Conservation (phyloP, 148 eudicot genomes). For the Simmondsia chinensis region DNA sequence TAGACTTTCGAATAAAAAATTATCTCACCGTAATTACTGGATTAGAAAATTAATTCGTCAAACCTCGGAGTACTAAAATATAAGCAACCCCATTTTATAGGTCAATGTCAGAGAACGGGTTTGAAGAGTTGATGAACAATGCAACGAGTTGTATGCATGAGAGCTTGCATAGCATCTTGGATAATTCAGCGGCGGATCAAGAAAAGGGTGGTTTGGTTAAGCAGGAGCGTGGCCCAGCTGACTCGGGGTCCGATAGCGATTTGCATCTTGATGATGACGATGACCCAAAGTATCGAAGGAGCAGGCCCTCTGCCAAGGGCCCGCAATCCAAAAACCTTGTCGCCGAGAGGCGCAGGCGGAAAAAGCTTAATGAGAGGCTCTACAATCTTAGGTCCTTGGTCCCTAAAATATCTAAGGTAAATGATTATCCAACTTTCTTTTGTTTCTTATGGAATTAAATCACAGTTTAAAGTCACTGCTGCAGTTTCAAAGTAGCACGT, state of each 20-base stretch:
- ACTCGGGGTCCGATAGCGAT: conserved; percentile 70
- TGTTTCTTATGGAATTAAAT: too few relatives aligned
- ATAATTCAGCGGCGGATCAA: conserved; percentile 6
- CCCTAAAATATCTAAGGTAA: conserved; percentile 89
- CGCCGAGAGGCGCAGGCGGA: conserved; percentile 90
- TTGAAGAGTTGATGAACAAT: conserved; percentile 28
- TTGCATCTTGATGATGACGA: conserved; percentile 73
- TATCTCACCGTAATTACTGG: too few relatives aligned
- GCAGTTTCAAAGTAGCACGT: too few relatives aligned
- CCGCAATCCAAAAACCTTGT: conserved; percentile 72
- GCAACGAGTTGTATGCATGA: conserved; percentile 7
- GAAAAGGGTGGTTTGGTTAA: conserved; percentile 31
- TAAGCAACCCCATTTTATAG: too few relatives aligned
- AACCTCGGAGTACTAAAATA: too few relatives aligned
- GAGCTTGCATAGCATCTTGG: conserved; percentile 12
- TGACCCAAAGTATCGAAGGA: conserved; percentile 61
- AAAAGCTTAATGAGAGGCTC: conserved; percentile 85
- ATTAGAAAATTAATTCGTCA: too few relatives aligned
- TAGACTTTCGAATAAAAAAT: too few relatives aligned
- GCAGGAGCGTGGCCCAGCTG: conserved; percentile 30
- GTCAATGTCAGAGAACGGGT: conserved; percentile 16
- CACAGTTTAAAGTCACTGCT: too few relatives aligned
- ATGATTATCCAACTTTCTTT: too few relatives aligned
- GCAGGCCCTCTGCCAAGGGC: conserved; percentile 50
- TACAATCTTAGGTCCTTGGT: conserved; percentile 73